Evolutionary conservation across 371 early-diverging fungal genomes (phyloP).

Genomic region (Circinella umbellata): DNA sequence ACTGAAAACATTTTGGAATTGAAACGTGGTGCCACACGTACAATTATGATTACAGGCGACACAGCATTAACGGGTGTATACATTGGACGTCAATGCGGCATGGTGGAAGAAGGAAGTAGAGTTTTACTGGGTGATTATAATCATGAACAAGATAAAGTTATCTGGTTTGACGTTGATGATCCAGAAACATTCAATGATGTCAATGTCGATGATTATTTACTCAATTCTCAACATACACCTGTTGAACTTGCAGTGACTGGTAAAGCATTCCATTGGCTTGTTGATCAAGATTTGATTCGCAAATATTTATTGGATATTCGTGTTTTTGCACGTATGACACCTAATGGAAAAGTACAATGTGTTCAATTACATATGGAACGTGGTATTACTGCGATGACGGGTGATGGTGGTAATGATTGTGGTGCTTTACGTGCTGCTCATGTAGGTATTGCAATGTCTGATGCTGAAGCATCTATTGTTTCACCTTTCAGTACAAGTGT

Average conservation of each 20-base stretch:
- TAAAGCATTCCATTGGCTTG: slow-evolving; percentile 62
- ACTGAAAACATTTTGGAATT: slow-evolving; percentile 69
- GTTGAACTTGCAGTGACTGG: slow-evolving; percentile 74
- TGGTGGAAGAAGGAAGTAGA: slow-evolving; percentile 33
- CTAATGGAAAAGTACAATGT: slow-evolving; percentile 69
- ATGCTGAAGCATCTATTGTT: slow-evolving; percentile 81
- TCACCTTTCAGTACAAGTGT: slow-evolving; percentile 79
- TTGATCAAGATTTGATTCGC: slow-evolving; percentile 32
- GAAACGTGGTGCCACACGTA: slow-evolving; percentile 74
- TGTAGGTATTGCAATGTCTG: slow-evolving; percentile 93
- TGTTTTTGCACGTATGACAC: slow-evolving; percentile 81
- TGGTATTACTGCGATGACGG: slow-evolving; percentile 89
- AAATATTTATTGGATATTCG: slow-evolving; percentile 54
- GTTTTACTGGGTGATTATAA: slow-evolving; percentile 63
- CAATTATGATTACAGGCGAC: slow-evolving; percentile 96
- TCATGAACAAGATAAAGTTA: slow-evolving; percentile 66
- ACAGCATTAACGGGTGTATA: slow-evolving; percentile 78
- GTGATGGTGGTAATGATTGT: slow-evolving; percentile 99
- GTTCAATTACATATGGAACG: slow-evolving; percentile 59
- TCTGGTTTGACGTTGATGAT: slow-evolving; percentile 27
- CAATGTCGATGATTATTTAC: slow-evolving; percentile 39
- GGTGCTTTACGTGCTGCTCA: slow-evolving; percentile 93
- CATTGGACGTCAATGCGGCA: slow-evolving; percentile 59
- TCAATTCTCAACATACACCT: slow-evolving; percentile 12
- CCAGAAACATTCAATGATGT: slow-evolving; percentile 30